Evolutionary conservation across 2,329 filamentous ascomycete genomes (phyloP), one percentile per base, ranked within the genome.

Genomic region (Colletotrichum godetiae): DNA sequence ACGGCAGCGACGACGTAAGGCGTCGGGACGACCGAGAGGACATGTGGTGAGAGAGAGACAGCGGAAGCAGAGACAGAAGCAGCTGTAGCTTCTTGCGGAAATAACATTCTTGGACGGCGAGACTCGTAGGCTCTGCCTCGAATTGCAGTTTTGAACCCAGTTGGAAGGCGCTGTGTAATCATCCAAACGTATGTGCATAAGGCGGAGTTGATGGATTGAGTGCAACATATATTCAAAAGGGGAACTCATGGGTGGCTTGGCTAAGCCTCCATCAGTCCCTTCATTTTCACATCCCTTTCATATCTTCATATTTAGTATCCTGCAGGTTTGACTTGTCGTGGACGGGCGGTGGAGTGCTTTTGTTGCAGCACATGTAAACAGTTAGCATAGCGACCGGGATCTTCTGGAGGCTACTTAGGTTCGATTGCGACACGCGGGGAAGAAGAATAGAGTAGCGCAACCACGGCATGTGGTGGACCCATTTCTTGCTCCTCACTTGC

Each of bases 21-120:
- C 80, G 80, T 31, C 76, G 79, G 61, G 82, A 85, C 71, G 80
- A 82, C 53, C 78, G 80, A 62, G 79, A 82, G 68, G 81, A 84
- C 67, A 86, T 86, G 83, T 87, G 85, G 85, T 87, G 77, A 85
- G 60, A 42, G 27, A 49, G n/a, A 33, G 61, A n/a, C 19, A 46
- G 42, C 10, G 42, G 42, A 27, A 12, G 49, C 46, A 15, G 49
- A 31, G 11, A 37, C 33, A 35, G 24, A 31, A 46, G 57, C 58
- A 61, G 42, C 19, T 49, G 42, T 49, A 49, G 19, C 1, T 49
- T 4, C 42, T 22, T 6, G 46, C 29, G 22, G 42, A 19, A 73
- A 69, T 62, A 64, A 19, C 61, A 33, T 72, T 62, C 22, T 19
- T 19, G 67, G 55, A 24, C 24, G 42, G 29, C 22, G 22, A 59